Evolutionary conservation across 202 grass and related monocot genomes (phyloP), one percentile per base, ranked within the genome.

Genomic region (Brachypodium distachyon): DNA sequence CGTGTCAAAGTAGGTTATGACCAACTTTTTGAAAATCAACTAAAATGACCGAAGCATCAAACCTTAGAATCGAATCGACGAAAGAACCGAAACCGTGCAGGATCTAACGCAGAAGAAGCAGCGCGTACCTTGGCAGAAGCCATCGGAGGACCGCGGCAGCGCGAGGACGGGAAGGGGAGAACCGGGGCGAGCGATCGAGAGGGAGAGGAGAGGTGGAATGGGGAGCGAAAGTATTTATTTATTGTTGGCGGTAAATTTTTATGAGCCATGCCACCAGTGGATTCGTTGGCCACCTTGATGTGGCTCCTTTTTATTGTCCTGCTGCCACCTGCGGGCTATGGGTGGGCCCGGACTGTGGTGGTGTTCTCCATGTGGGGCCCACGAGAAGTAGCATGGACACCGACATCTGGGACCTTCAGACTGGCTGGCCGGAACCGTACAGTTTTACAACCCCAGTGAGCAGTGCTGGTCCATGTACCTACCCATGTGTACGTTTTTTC

Each of bases 101-200:
- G 44, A 66, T 16, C 31, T 26, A 53, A 66, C n/a, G 13, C n/a
- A 60, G 72, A 27, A 28, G 12, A 13, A 12, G 50, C 16, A 40
- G 28, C 9, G 9, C 23, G 28, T 81, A 97, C 93, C 90, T 89
- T 91, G 4, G 81, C 62, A 7, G 88, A 82, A 31, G 90, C 80
- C 93, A 97, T 91, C 42, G 43, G 23, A 48, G 14, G 18, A 18
- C 14, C 40, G 61, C 63, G 69, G 29, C 33, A 28, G 46, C n/a
- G 2, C 48, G 18, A 5, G 27, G 31, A 18, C 26, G 25, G 10
- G 10, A 18, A 9, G 29, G 22, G 38, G n/a, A 10, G 41, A 53
- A 36, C 55, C 37, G 72, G 50, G 17, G 14, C 17, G 63, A 32
- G 57, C 40, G 62, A 44, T 40, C 11, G 36, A 5, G 46, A 2